A percentile compares a stretch with the other conserved stretches of the same genome.
Evolutionary conservation across 495 filamentous ascomycete genomes (phyloP).

Genomic region (Aspergillus conjunctus): DNA sequence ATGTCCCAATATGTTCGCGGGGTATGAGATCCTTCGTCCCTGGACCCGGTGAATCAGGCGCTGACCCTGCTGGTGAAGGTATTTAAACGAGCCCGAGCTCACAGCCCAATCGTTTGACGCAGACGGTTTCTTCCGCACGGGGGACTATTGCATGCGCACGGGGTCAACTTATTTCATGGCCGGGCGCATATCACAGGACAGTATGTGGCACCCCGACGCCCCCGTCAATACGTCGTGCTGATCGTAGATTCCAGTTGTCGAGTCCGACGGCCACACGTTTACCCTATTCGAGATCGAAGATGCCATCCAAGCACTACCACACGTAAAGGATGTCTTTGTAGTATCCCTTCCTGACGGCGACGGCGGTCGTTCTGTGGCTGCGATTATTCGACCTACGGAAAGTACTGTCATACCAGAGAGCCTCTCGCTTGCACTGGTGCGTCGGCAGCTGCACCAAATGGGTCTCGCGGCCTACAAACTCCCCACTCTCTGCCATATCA

Average conservation of each 20-base stretch:
- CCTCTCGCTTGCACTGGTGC: neutral
- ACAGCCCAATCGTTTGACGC: neutral
- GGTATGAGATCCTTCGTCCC: neutral
- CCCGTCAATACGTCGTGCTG: neutral
- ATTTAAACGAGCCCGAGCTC: neutral
- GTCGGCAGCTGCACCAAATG: neutral
- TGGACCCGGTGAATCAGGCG: conserved; percentile 1
- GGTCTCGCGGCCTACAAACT: neutral
- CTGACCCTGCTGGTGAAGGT: neutral
- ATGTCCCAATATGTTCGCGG: neutral
- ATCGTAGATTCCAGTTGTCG: neutral
- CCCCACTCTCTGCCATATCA: conserved; percentile 4
- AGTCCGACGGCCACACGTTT: neutral
- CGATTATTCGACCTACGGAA: neutral
- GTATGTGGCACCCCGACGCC: neutral
- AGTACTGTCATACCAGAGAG: neutral
- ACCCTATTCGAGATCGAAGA: neutral
- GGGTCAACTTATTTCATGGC: neutral
- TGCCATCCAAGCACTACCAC: neutral
- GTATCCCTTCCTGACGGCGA: neutral
- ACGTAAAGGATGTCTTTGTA: neutral
- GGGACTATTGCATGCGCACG: neutral
- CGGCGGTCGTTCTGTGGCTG: neutral
- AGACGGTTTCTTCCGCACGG: neutral
- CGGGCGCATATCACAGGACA: neutral